Evolutionary conservation across 2,329 filamentous ascomycete genomes (phyloP), one percentile per base, ranked within the genome.

Genomic region (Venturia asperata): DNA sequence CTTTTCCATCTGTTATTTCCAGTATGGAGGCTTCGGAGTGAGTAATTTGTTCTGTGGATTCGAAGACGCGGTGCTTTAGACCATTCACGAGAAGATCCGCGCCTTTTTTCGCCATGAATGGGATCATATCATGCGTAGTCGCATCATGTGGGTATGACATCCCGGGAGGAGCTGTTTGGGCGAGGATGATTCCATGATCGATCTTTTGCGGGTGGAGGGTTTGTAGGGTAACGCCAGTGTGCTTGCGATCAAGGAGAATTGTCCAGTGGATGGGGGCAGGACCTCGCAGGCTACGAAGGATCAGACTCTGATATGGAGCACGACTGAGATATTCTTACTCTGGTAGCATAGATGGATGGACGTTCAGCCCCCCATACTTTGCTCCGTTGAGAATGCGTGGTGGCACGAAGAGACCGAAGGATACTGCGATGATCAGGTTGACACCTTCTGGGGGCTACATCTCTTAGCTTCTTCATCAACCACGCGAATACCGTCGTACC

Each of bases 401-500:
- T 0, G 94, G 94, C 0, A 99, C 87, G 67, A 97, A 88, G 9
- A 96, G 83, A 3, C 94, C 94, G 76, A 97, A 99, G 0, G 94
- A 97, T 5, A 97, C 94, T 61, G 92, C 92, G 58, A 97, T 81
- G 69, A 99, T 83, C 66, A 99, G 80, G 74, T 97, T 92, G 66
- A 65, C 47, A 41, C 37, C 24, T 17, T 21, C 30, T 41, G 60
- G 63, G n/a, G 49, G 45, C 30, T 37, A 49, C 6, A 34, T 37
- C 6, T 41, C 30, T 63, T 64, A 64, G 39, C 10, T 24, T 41
- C 30, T 19, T 15, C 9, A 45, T 34, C 45, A n/a, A 90, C 87
- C 71, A 27, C 13, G 21, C 15, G 27, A 10, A n/a, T 37, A 10
- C 15, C 19, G 15, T 3, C 52, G 17, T 37, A 58, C 52, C 52